A percentile compares a stretch with the other conserved stretches of the same genome.
Conservation (phyloP, 2,329 filamentous ascomycete species). For the Penicillium sumatraense region DNA sequence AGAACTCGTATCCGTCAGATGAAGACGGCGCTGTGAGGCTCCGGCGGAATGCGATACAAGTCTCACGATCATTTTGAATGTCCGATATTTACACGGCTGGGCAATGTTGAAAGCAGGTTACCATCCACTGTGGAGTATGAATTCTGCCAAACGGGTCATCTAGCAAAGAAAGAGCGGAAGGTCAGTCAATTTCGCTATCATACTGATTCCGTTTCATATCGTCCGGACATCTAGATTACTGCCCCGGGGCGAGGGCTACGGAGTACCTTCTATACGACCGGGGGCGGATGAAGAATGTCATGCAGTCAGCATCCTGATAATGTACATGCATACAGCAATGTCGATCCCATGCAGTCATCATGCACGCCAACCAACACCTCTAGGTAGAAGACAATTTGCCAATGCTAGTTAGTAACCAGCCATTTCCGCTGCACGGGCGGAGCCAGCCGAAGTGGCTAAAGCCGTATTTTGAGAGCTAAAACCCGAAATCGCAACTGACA, state of each 20-base stretch:
- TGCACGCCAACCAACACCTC: too few species aligned
- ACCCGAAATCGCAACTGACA: too few species aligned
- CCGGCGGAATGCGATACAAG: background rate
- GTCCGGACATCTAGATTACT: background rate
- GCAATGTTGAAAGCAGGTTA: background rate
- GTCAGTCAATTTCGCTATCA: background rate
- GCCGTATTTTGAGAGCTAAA: too few species aligned
- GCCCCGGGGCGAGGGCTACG: too few species aligned
- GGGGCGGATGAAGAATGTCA: background rate
- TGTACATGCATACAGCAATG: background rate
- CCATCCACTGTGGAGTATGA: background rate
- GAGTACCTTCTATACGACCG: background rate
- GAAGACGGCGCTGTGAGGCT: background rate
- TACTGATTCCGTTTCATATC: background rate
- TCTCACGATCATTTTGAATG: background rate
- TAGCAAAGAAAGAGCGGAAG: background rate
- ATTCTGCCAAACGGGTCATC: background rate
- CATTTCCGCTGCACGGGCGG: too few species aligned
- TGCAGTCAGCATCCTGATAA: background rate
- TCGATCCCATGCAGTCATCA: background rate
- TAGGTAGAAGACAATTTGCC: too few species aligned
- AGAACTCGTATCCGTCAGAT: background rate
- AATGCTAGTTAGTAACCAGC: too few species aligned
- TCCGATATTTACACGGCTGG: background rate
- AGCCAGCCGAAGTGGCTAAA: too few species aligned